phyloP scores from a whole-genome alignment of 805 yeast genomes.

The Ogataea nonfermentans region DNA sequence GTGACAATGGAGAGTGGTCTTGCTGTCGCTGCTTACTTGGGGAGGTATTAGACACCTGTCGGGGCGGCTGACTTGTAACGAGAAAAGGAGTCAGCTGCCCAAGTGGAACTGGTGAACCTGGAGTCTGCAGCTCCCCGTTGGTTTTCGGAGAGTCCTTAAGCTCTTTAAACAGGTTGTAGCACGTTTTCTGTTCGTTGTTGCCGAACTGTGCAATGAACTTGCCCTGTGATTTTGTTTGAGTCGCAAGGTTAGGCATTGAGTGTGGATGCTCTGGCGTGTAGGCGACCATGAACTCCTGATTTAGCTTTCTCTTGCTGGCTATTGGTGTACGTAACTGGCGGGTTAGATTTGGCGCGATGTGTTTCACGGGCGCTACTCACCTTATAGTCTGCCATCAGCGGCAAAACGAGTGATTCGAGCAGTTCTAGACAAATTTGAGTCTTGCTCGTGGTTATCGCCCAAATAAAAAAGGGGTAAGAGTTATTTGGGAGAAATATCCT shows the following conservation, averaged over 20 bases:
- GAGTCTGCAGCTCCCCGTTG: constrained; percentile 11
- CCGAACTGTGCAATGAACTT: constrained; percentile 15
- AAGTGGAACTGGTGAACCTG: constrained; percentile 20
- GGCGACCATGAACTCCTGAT: constrained; percentile 19
- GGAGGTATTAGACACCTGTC: constrained; percentile 11
- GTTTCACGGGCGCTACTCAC: constrained; percentile 8
- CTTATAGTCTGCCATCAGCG: constrained; percentile 18
- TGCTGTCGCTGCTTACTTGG: constrained; percentile 19
- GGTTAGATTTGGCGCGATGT: constrained; percentile 15
- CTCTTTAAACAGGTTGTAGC: constrained; percentile 19
- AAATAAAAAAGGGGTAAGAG: constrained; percentile 9
- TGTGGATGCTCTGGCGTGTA: constrained; percentile 23
- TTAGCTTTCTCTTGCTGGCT: constrained; percentile 20
- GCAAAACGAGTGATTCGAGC: background rate
- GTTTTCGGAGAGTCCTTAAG: constrained; percentile 14
- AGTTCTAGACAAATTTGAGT: background rate
- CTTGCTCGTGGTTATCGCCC: constrained; percentile 7
- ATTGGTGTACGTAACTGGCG: constrained; percentile 19
- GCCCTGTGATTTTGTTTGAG: constrained; percentile 16
- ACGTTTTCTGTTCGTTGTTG: constrained; percentile 13
- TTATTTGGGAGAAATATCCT: constrained; percentile 3
- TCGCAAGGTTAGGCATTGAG: constrained; percentile 19
- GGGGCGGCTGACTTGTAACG: constrained; percentile 17
- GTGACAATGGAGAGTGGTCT: constrained; percentile 15
- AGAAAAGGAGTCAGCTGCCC: constrained; percentile 19